These are phyloP conservation scores for Gynostemma pentaphyllum DNA, from an alignment of 306 rosid genomes.

Conservation along the genomic window DNA sequence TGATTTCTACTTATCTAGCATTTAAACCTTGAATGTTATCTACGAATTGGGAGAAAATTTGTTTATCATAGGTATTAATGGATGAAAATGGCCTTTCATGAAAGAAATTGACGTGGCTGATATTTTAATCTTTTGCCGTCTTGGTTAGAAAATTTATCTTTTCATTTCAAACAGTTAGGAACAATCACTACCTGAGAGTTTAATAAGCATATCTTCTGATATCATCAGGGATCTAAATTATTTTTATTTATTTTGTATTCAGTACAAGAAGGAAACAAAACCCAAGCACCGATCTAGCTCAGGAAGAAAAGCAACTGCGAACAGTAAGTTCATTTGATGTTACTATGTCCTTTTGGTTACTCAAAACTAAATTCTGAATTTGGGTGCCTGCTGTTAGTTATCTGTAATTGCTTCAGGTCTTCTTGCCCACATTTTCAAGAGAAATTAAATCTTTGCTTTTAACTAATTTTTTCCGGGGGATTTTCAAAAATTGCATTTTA, in stretches of 20 bases:
- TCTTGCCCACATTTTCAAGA: not conserved
- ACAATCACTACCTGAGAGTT: not conserved
- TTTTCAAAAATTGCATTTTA: too few relatives aligned
- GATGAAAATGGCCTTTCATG: too few relatives aligned
- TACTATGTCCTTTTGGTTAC: not conserved
- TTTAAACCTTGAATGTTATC: too few relatives aligned
- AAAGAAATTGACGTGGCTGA: too few relatives aligned
- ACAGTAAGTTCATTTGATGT: conserved; percentile 43
- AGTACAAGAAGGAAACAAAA: conserved; percentile 29
- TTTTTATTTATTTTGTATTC: conserved; percentile 21
- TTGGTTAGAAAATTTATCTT: not conserved
- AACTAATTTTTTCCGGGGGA: too few relatives aligned
- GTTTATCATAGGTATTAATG: too few relatives aligned
- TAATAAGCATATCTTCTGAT: conserved; percentile 7
- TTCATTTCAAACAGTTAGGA: not conserved
- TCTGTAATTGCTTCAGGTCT: too few relatives aligned
- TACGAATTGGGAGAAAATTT: too few relatives aligned
- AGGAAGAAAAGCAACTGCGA: conserved; percentile 43
- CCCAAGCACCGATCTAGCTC: conserved; percentile 17
- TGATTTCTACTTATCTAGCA: too few relatives aligned
- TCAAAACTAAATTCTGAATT: not conserved
- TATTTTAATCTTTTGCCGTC: too few relatives aligned
- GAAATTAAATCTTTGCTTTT: too few relatives aligned
- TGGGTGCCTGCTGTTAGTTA: not conserved
- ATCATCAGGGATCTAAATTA: not conserved